These are phyloP conservation scores for Elaeagnus macrophylla DNA, from an alignment of 306 rosid genomes.

Conservation along the genomic window DNA sequence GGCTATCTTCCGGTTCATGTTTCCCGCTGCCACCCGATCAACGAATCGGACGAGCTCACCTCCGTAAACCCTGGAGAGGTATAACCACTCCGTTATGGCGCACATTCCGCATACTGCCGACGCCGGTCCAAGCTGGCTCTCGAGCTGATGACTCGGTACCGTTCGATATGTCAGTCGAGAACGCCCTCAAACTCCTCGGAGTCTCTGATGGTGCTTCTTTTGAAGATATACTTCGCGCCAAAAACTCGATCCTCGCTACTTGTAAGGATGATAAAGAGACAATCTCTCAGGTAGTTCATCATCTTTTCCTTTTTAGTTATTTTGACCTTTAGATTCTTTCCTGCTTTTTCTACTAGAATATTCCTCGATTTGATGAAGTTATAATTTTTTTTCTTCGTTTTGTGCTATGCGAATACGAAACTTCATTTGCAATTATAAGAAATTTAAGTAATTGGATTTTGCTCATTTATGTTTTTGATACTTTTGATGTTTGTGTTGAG, in stretches of 20 bases:
- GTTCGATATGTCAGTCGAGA: conserved; percentile 88
- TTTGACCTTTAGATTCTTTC: not conserved
- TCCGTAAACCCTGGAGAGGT: conserved; percentile 36
- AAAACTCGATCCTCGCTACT: conserved; percentile 57
- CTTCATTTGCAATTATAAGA: not conserved
- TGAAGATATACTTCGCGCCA: conserved; percentile 91
- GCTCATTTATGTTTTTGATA: no score
- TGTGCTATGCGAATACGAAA: not conserved
- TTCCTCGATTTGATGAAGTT: not conserved
- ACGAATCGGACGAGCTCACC: conserved; percentile 14
- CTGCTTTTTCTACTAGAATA: not conserved
- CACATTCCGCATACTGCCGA: conserved; percentile 15
- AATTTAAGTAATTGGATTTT: no score
- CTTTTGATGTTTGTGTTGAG: no score
- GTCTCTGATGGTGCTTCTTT: conserved; percentile 87
- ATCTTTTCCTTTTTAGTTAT: not conserved
- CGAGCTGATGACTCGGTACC: conserved; percentile 80
- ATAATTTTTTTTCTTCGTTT: not conserved
- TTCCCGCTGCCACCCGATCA: conserved; percentile 33
- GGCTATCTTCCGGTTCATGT: conserved; percentile 46
- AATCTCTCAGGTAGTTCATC: conserved; percentile 51
- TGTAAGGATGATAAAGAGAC: conserved; percentile 69
- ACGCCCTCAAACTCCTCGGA: conserved; percentile 81
- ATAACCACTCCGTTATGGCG: conserved; percentile 18
- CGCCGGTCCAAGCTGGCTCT: conserved; percentile 59